phyloP scores from a whole-genome alignment of 768 basidiomycete species.

The Ephemerocybe angulata region DNA sequence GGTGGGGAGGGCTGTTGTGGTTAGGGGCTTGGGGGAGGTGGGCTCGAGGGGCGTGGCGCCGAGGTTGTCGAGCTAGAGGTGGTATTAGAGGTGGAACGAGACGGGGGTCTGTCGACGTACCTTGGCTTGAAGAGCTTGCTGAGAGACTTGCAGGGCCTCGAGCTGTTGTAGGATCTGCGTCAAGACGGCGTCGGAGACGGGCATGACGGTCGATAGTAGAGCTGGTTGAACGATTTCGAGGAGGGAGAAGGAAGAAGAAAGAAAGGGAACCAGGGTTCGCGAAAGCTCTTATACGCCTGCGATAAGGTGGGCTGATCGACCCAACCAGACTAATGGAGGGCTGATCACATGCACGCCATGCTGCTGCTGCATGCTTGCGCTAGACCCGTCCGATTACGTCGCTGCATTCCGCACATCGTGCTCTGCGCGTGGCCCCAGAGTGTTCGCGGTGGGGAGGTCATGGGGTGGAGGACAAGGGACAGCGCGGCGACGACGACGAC shows the following conservation, averaged over 20 bases:
- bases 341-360: too few species aligned
- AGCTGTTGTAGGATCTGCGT: conserved; percentile 73
- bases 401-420: too few species aligned
- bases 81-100: background rate
- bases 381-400: too few species aligned
- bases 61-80: conserved; percentile 49
- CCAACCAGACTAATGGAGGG: too few species aligned
- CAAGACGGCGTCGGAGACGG: conserved; percentile 55
- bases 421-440: too few species aligned
- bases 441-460: too few species aligned
- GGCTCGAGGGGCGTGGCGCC: conserved; percentile 25
- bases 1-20: conserved; percentile 15
- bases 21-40: conserved; percentile 20
- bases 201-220: conserved; percentile 23
- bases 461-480: too few species aligned
- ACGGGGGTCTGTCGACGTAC: conserved; percentile 32
- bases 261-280: conserved; percentile 2
- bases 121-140: conserved; percentile 78
- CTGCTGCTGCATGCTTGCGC: too few species aligned
- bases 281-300: too few species aligned
- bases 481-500: too few species aligned
- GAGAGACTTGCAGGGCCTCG: conserved; percentile 65
- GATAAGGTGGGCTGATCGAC: too few species aligned
- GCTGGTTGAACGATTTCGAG: background rate
- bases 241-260: conserved; percentile 1